Evolutionary conservation across 805 yeast species (phyloP).

Genomic region (Lipomyces starkeyi): DNA sequence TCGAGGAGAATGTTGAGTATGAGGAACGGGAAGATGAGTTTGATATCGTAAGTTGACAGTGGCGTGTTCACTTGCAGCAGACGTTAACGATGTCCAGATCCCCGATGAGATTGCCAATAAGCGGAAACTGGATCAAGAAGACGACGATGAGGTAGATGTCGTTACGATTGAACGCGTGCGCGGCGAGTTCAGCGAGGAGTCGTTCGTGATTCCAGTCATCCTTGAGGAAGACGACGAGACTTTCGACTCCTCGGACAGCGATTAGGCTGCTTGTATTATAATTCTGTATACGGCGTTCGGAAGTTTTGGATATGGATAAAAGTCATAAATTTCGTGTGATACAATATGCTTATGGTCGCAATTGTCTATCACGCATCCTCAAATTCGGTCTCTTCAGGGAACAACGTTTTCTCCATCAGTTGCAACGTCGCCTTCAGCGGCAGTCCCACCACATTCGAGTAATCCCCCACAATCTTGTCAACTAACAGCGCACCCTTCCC

Average conservation of each 20-base stretch:
- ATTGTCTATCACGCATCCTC: constrained; percentile 7
- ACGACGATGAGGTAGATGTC: constrained; percentile 67
- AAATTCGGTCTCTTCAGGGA: constrained; percentile 39
- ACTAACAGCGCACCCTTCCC: constrained; percentile 68
- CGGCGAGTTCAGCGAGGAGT: constrained; percentile 55
- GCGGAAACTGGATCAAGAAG: constrained; percentile 67
- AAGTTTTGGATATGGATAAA: constrained; percentile 1
- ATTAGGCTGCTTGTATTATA: constrained; percentile 9
- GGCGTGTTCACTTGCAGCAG: not conserved
- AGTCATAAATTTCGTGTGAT: not conserved
- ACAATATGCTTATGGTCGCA: not conserved
- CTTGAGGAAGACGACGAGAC: constrained; percentile 42
- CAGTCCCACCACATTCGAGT: constrained; percentile 83
- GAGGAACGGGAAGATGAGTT: constrained; percentile 91
- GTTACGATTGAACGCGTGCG: constrained; percentile 63
- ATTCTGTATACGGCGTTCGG: not conserved
- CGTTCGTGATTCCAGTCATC: constrained; percentile 67
- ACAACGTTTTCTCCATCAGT: constrained; percentile 48
- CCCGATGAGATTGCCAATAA: constrained; percentile 65
- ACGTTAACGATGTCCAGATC: constrained; percentile 37
- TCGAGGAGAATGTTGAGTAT: constrained; percentile 88
- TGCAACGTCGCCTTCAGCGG: constrained; percentile 68
- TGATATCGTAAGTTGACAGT: constrained; percentile 57
- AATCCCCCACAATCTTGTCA: constrained; percentile 74
- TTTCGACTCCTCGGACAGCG: constrained; percentile 31